Conservation (phyloP, 1,139 yeast genomes). For the Suhomyces terraborum region DNA sequence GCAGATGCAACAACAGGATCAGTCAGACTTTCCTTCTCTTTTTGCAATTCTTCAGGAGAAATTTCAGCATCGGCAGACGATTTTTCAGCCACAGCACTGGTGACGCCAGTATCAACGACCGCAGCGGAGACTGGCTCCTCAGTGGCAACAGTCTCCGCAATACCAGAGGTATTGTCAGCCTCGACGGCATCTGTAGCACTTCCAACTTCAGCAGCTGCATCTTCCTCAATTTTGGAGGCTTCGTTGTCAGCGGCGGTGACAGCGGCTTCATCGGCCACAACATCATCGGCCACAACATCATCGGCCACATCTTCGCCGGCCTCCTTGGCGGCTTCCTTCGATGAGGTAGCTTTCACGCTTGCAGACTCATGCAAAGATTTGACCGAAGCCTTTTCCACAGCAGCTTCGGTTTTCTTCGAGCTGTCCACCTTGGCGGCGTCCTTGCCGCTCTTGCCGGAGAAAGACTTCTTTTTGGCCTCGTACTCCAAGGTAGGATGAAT, state of each 20-base stretch:
- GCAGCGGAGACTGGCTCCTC: neutral
- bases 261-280: neutral
- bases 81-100: neutral
- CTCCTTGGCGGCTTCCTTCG: neutral
- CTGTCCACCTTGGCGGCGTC: conserved; percentile 1
- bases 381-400: neutral
- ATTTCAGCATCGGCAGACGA: conserved; percentile 3
- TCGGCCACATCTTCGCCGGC: neutral
- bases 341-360: neutral
- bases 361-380: neutral
- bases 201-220: neutral
- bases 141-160: neutral
- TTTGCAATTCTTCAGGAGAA: neutral
- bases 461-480: conserved; percentile 25
- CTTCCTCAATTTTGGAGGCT: neutral
- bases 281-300: neutral
- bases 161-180: neutral
- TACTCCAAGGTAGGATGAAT: conserved; percentile 45
- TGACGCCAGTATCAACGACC: neutral
- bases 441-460: conserved; percentile 8
- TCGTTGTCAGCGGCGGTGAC: conserved; percentile 1
- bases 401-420: neutral
- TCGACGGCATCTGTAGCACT: neutral
- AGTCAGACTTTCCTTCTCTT: neutral
- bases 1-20: conserved; percentile 3